Evolutionary conservation across 2,329 filamentous ascomycete species (phyloP), one percentile per base, ranked within the genome.

Genomic region (Pseudocercospora crystallina): DNA sequence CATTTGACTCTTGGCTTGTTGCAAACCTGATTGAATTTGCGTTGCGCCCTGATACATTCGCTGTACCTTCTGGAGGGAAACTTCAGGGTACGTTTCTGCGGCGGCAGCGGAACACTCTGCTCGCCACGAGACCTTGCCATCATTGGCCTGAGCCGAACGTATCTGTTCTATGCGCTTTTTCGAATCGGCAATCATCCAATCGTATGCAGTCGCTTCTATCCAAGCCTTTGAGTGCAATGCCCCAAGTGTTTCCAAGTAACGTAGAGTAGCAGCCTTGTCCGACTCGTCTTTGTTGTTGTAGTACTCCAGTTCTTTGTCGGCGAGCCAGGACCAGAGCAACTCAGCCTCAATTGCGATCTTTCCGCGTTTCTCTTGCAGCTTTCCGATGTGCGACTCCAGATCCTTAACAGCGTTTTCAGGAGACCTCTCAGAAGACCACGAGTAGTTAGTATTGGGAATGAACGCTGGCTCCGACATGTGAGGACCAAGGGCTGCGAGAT

Each of bases 391-490:
- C 13, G n/a, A 13, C 38, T 57, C 51, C 5, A 54, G 47, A 30
- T 57, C 51, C n/a, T 39, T 30, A 10, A 51, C 47, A 8, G 35
- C 43, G 7, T 41, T 38, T n/a, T n/a, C n/a, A n/a, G n/a, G n/a
- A n/a, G n/a, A n/a, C n/a, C n/a, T n/a, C 5, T 45, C 32, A 11
- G 54, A 57, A 1, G 10, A 45, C 54, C 47, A 52, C 1, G 12
- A 14, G 20, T 57, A 57, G 12, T 54, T 54, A 5, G 54, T 51
- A n/a, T n/a, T n/a, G n/a, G n/a, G n/a, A n/a, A n/a, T n/a, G n/a
- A n/a, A n/a, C n/a, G n/a, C n/a, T n/a, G n/a, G n/a, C n/a, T n/a
- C n/a, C n/a, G n/a, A n/a, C n/a, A n/a, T n/a, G n/a, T n/a, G n/a
- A n/a, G n/a, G n/a, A n/a, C n/a, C n/a, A n/a, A n/a, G n/a, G n/a